Conservation (phyloP, 2,329 filamentous ascomycete genomes). For the Scedosporium aurantiacum region DNA sequence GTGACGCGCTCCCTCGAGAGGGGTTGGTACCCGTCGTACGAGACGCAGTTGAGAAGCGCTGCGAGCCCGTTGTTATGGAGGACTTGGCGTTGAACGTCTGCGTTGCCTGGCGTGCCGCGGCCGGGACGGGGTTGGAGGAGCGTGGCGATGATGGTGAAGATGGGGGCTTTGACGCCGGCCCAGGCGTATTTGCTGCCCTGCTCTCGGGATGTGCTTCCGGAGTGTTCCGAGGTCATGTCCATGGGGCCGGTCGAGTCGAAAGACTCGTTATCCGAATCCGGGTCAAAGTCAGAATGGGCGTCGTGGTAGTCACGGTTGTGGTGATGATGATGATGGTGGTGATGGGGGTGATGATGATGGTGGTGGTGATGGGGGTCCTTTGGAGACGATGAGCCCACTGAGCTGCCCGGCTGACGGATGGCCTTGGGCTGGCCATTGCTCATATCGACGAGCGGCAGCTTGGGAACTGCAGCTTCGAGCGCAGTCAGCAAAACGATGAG, state of each 20-base stretch:
- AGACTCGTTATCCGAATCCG: slow-evolving; percentile 2
- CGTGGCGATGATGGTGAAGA: slow-evolving; percentile 79
- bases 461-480: slow-evolving; percentile 77
- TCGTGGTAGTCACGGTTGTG: background rate
- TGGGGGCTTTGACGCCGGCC: slow-evolving; percentile 78
- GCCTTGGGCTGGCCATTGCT: slow-evolving; percentile 22
- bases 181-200: slow-evolving; percentile 54
- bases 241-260: slow-evolving; percentile 28
- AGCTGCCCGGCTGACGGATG: slow-evolving; percentile 10
- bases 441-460: slow-evolving; percentile 52
- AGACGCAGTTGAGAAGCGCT: slow-evolving; percentile 76
- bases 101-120: slow-evolving; percentile 49
- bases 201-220: slow-evolving; percentile 26
- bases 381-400: slow-evolving; percentile 17
- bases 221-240: slow-evolving; percentile 22
- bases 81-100: slow-evolving; percentile 78
- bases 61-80: slow-evolving; percentile 77
- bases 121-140: slow-evolving; percentile 72
- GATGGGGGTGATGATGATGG: background rate
- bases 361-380: slow-evolving; percentile 18
- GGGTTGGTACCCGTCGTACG: slow-evolving; percentile 85
- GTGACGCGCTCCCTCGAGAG: slow-evolving; percentile 89
- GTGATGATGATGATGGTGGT: slow-evolving; percentile 22
- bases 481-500: slow-evolving; percentile 78
- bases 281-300: slow-evolving; percentile 1